A percentile compares a stretch with the other conserved stretches of the same genome.
These are phyloP conservation scores for Centaurea solstitialis DNA, from an alignment of 129 eudicot genomes.

Conservation along the genomic window DNA sequence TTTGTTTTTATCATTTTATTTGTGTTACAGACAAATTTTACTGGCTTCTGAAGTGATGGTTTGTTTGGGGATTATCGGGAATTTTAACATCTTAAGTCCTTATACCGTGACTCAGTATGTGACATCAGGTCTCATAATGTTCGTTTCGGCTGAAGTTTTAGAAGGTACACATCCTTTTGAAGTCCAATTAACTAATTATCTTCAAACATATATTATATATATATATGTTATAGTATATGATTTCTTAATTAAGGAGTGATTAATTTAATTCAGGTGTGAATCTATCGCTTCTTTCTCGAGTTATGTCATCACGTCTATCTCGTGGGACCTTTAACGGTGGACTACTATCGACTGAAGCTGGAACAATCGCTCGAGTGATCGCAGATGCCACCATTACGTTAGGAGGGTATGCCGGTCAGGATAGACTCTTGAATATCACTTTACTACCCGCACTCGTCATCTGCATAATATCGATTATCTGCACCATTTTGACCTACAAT, in stretches of 20 bases:
- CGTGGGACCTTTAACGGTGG: slow-evolving; percentile 98
- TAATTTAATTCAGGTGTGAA: slow-evolving; percentile 57
- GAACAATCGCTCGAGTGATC: slow-evolving; percentile 88
- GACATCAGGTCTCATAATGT: slow-evolving; percentile 82
- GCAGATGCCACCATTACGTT: slow-evolving; percentile 91
- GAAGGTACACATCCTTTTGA: slow-evolving; percentile 63
- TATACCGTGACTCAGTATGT: slow-evolving; percentile 85
- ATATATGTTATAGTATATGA: not conserved
- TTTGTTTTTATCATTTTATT: not conserved
- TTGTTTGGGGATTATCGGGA: slow-evolving; percentile 68
- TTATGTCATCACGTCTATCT: slow-evolving; percentile 94
- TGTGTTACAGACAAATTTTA: slow-evolving; percentile 75
- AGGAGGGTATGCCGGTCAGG: slow-evolving; percentile 69
- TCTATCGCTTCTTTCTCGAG: slow-evolving; percentile 84
- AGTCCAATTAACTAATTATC: not conserved
- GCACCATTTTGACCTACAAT: slow-evolving; percentile 85
- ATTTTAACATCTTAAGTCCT: slow-evolving; percentile 64
- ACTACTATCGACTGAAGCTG: slow-evolving; percentile 89
- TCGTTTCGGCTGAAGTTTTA: slow-evolving; percentile 91
- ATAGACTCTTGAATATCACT: slow-evolving; percentile 66
- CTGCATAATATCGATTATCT: slow-evolving; percentile 67
- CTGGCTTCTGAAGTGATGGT: slow-evolving; percentile 88
- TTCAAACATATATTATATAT: not conserved
- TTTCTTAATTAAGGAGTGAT: not conserved
- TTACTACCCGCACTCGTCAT: slow-evolving; percentile 75